A percentile compares a stretch with the other conserved stretches of the same genome.
Conservation (phyloP, 192 early-diverging fungal genomes). For the Umbelopsis ramanniana region DNA sequence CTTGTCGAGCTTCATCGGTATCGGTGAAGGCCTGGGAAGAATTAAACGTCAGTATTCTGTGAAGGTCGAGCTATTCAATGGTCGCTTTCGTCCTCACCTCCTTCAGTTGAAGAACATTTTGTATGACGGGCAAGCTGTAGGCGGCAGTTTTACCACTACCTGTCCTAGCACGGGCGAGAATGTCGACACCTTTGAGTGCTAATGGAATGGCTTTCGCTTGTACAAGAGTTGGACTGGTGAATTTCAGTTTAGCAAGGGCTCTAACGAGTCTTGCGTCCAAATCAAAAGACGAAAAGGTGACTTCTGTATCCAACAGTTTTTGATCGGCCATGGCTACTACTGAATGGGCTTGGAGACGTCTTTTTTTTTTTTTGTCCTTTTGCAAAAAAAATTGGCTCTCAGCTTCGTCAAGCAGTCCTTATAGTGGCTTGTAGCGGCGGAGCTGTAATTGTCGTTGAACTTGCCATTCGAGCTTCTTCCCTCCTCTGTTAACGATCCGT, state of each 20-base stretch:
- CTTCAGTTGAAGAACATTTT: constrained; percentile 84
- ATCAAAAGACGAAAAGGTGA: constrained; percentile 67
- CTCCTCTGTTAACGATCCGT: neutral
- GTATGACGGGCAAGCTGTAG: constrained; percentile 88
- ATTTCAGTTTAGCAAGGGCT: constrained; percentile 84
- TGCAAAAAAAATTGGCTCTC: neutral
- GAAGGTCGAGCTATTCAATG: neutral
- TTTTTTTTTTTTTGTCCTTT: too few relatives aligned
- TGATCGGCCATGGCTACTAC: constrained; percentile 32
- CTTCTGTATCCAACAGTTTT: constrained; percentile 51
- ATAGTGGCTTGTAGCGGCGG: constrained; percentile 1
- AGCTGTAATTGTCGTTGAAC: neutral
- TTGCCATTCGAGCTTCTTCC: neutral
- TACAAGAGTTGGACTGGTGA: constrained; percentile 85
- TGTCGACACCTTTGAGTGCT: constrained; percentile 90
- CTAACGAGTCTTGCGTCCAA: constrained; percentile 89
- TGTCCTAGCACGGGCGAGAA: constrained; percentile 90
- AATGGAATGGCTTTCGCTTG: constrained; percentile 90
- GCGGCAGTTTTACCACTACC: constrained; percentile 98
- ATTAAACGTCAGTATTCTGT: neutral
- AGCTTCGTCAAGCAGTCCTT: neutral
- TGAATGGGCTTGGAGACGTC: neutral
- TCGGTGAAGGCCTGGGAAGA: constrained; percentile 36
- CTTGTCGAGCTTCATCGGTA: constrained; percentile 39
- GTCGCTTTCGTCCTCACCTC: constrained; percentile 44